Conservation (phyloP, 257 asterid genomes). For the Marsdenia floribunda region DNA sequence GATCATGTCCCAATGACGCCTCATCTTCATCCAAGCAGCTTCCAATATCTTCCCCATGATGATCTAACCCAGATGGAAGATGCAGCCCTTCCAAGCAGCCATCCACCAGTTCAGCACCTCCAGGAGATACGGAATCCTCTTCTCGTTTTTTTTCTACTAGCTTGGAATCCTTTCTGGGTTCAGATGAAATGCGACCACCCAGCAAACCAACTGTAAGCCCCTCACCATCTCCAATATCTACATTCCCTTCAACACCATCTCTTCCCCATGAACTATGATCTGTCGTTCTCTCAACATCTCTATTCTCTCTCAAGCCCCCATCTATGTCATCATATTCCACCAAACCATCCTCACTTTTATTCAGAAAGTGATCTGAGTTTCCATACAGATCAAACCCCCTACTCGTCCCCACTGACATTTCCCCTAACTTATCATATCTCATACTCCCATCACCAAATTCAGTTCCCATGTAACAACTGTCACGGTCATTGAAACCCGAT, state of each 20-base stretch:
- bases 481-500: slow-evolving; percentile 25
- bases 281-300: slow-evolving; percentile 21
- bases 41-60: slow-evolving; percentile 27
- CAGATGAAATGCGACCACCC: slow-evolving; percentile 9
- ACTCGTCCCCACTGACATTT: slow-evolving; percentile 3
- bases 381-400: slow-evolving; percentile 24
- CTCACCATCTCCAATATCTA: slow-evolving; percentile 15
- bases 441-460: slow-evolving; percentile 29
- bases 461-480: slow-evolving; percentile 19
- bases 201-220: slow-evolving; percentile 11
- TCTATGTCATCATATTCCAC: slow-evolving; percentile 33
- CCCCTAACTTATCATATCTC: neutral
- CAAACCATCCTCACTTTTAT: slow-evolving; percentile 24
- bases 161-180: slow-evolving; percentile 16
- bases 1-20: slow-evolving; percentile 45
- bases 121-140: slow-evolving; percentile 15
- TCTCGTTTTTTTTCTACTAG: neutral
- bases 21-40: slow-evolving; percentile 47
- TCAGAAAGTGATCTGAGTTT: slow-evolving; percentile 24
- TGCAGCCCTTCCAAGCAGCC: slow-evolving; percentile 21
- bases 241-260: slow-evolving; percentile 15
- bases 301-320: slow-evolving; percentile 22
- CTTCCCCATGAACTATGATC: slow-evolving; percentile 5
- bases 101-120: slow-evolving; percentile 13
- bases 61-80: slow-evolving; percentile 18